Evolutionary conservation across 176 grass and related monocot species (phyloP).

Genomic region (Melocanna baccifera): DNA sequence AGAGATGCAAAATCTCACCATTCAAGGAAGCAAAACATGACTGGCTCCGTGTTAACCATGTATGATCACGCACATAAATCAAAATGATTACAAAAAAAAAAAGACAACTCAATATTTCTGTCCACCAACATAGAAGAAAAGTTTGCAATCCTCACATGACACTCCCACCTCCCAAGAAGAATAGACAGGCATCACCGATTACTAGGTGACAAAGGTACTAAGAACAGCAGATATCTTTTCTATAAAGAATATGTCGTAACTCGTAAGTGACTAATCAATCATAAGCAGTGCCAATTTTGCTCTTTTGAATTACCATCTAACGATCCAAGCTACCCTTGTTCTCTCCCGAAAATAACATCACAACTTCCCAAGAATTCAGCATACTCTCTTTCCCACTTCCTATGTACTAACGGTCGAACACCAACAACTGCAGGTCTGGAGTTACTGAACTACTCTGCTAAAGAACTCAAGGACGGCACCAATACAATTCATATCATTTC

Average conservation of each 20-base stretch:
- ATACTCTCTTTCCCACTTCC: neutral
- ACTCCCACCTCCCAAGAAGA: neutral
- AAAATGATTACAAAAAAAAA: neutral
- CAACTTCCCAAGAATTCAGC: neutral
- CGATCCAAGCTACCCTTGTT: neutral
- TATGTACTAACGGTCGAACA: neutral
- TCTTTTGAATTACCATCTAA: neutral
- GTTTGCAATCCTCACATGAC: neutral
- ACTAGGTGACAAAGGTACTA: neutral
- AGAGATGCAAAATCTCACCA: neutral
- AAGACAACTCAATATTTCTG: neutral
- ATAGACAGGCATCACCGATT: neutral
- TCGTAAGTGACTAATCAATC: neutral
- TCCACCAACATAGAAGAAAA: neutral
- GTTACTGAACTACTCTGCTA: neutral
- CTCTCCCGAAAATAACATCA: neutral
- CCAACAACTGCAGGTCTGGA: conserved; percentile 1
- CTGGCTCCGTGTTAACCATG: neutral
- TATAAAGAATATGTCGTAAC: neutral
- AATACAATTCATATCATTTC: neutral
- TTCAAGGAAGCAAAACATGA: neutral
- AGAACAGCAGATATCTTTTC: neutral
- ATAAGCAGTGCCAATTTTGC: neutral
- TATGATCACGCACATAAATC: neutral
- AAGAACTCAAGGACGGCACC: neutral